Evolutionary conservation across 2,329 filamentous ascomycete species (phyloP), one percentile per base, ranked within the genome.

Genomic region (Fusarium mexicanum): DNA sequence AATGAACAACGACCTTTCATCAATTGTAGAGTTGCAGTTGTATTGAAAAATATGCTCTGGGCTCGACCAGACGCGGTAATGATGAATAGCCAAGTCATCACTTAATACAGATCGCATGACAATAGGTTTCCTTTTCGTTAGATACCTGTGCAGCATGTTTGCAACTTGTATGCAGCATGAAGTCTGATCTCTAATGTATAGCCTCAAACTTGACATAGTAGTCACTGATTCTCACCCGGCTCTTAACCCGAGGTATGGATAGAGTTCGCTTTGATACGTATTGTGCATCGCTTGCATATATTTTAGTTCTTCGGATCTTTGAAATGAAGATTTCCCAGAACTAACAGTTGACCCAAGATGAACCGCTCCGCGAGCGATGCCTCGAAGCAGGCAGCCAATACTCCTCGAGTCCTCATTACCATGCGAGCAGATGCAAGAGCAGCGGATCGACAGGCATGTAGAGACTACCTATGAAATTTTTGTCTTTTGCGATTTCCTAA

Each of bases 91-190:
- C 6, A 29, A 47, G 24, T 26, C 17, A 47, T 4, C 26, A 31
- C 20, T 22, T 0, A 13, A 1, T 18, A 0, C n/a, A 26, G 17
- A 46, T 46, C 5, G 17, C 17, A 3, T 0, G 4, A 24, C 16
- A 12, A 13, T 46, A 18, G 22, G 41, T 26, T 46, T 5, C 5
- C 17, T n/a, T n/a, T n/a, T n/a, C n/a, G 12, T 47, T 14, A 10
- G 16, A 26, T 20, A 26, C 17, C 24, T 46, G 5, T 4, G 5
- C 18, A 26, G 5, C 24, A 14, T 14, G 8, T 29, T 5, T 13
- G 17, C 5, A 20, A 14, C 12, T 29, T 26, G 17, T 20, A 29
- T 7, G 13, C 5, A 20, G 5, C 24, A 20, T 47, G 18, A 10
- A 6, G 44, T 47, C 24, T 47, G 18, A 47, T 29, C 7, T 44